These are phyloP conservation scores for Pseudogymnoascus sp. DNA, from an alignment of 2,329 filamentous ascomycete genomes.

Conservation along the genomic window DNA sequence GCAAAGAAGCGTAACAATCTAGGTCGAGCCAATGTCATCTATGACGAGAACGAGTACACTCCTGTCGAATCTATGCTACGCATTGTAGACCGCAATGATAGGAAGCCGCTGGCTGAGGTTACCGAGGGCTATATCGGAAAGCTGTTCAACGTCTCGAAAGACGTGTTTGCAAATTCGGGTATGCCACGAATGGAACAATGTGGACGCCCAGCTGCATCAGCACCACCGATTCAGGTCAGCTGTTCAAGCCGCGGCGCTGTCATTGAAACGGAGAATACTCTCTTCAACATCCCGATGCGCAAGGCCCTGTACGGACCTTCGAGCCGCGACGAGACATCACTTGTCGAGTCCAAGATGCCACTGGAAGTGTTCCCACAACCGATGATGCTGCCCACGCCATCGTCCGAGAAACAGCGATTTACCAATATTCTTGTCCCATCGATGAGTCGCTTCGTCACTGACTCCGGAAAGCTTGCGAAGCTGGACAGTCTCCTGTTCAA, in stretches of 20 bases:
- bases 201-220: conserved; percentile 68
- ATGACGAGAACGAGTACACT: conserved; percentile 58
- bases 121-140: conserved; percentile 64
- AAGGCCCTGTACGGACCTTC: conserved; percentile 64
- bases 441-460: conserved; percentile 95
- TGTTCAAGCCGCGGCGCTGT: conserved; percentile 61
- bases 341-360: conserved; percentile 68
- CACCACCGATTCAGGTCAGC: conserved; percentile 76
- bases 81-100: conserved; percentile 64
- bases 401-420: conserved; percentile 75
- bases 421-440: conserved; percentile 89
- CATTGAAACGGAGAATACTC: conserved; percentile 59
- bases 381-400: conserved; percentile 67
- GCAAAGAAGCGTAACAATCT: conserved; percentile 41
- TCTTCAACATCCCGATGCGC: conserved; percentile 75
- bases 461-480: conserved; percentile 91
- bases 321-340: conserved; percentile 59
- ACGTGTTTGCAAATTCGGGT: conserved; percentile 60
- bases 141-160: conserved; percentile 71
- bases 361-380: conserved; percentile 54
- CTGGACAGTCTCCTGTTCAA: conserved; percentile 80
- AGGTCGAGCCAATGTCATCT: conserved; percentile 59
- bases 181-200: conserved; percentile 75
- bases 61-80: conserved; percentile 76
- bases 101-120: conserved; percentile 59